Evolutionary conservation across 2,329 filamentous ascomycete species (phyloP).

Genomic region (Stemphylium vesicarium): DNA sequence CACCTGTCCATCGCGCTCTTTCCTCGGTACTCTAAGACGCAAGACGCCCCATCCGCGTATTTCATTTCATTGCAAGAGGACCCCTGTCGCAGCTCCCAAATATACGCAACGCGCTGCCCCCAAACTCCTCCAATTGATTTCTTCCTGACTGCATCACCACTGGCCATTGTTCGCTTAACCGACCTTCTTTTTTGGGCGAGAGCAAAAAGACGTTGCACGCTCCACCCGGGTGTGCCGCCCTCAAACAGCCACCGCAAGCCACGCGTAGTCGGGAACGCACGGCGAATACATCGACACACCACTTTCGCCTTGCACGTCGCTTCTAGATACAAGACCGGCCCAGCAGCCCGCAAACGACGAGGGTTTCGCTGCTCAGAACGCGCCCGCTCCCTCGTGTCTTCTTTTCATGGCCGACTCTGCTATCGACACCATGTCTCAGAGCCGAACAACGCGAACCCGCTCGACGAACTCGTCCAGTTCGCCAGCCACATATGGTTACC

Average conservation of each 20-base stretch:
- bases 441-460: constrained; percentile 21
- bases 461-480: constrained; percentile 24
- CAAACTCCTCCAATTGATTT: not conserved
- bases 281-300: constrained; percentile 15
- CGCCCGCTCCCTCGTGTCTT: not conserved
- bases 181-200: not conserved
- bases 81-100: constrained; percentile 9
- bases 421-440: constrained; percentile 10
- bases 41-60: constrained; percentile 11
- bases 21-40: constrained; percentile 14
- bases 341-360: constrained; percentile 9
- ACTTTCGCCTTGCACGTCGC: constrained; percentile 10
- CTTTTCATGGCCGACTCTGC: not conserved
- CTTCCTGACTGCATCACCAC: not conserved
- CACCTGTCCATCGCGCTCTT: constrained; percentile 4
- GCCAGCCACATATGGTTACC: constrained; percentile 46
- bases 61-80: constrained; percentile 12
- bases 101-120: constrained; percentile 7
- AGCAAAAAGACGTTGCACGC: constrained; percentile 13
- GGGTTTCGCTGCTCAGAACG: not conserved
- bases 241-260: constrained; percentile 21
- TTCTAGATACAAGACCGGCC: constrained; percentile 9
- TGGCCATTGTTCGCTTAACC: too few species aligned
- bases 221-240: constrained; percentile 12
- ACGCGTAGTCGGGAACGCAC: constrained; percentile 11